Evolutionary conservation across 371 early-diverging fungal genomes (phyloP), one percentile per base, ranked within the genome.

Genomic region (Blastocladiella emersonii): DNA sequence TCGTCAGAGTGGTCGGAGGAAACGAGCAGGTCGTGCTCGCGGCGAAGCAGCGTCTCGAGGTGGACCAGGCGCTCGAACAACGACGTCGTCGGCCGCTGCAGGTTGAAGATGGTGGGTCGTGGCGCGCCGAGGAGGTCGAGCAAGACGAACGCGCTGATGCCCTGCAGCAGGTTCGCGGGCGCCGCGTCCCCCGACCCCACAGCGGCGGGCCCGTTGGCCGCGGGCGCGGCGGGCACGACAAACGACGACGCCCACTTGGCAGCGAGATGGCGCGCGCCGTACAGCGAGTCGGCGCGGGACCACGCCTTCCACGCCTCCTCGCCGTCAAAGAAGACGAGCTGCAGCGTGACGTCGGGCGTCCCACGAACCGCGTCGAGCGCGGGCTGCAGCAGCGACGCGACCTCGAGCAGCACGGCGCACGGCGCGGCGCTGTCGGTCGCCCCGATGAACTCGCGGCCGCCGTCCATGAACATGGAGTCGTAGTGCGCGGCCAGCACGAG

Each of bases 301-400:
- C 95, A 95, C 0, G 78, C 66, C 21, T 67, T 68, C 69, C 91
- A 92, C 1, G 96, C 94, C 70, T 97, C 98, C 66, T 97, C 98
- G 32, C 98, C 98, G 71, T 97, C 98, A 68, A 97, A 96, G 67
- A 97, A 97, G 25, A 96, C 79, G 43, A 97, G 61, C 68, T 97
- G 93, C 37, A 95, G 34, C 0, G 89, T 87, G 23, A 82, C 74
- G 21, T 83, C 78, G 27, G 68, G 55, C 27, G 68, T 62, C 35
- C 44, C 37, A 53, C 61, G 61, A 61, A 35, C 51, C 44, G 55
- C 17, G 62, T 39, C 44, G 19, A 57, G 36, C 1, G 19, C 35
- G 2, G 44, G 36, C 57, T 68, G 53, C 13, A 67, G 27, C 44
- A 62, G 56, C 0, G 41, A 36, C 5, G 93, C 96, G 34, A 94